These are phyloP conservation scores for Nakazawaea holstii DNA, from an alignment of 805 yeast species.

Conservation along the genomic window DNA sequence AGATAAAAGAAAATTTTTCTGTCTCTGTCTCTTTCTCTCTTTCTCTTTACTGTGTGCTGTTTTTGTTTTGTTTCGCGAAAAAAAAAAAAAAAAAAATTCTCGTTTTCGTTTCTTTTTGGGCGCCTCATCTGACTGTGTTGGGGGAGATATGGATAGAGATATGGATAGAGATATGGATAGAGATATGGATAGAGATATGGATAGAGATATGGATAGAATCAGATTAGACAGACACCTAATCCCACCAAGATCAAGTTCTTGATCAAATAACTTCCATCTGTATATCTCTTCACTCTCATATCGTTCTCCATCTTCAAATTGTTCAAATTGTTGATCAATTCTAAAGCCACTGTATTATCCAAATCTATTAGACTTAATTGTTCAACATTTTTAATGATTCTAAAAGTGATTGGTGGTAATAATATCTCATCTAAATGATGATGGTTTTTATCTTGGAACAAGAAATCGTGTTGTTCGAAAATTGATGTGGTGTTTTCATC, in stretches of 20 bases:
- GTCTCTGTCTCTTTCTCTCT: no score
- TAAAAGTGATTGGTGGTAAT: slow-evolving; percentile 31
- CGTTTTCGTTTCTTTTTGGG: no score
- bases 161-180: no score
- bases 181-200: neutral
- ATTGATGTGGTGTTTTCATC: slow-evolving; percentile 15
- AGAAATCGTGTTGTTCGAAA: slow-evolving; percentile 18
- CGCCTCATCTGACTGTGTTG: no score
- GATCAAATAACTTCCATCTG: slow-evolving; percentile 30
- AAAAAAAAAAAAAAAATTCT: no score
- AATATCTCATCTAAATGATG: slow-evolving; percentile 12
- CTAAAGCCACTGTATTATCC: slow-evolving; percentile 22
- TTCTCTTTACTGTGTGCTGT: no score
- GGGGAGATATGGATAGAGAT: no score
- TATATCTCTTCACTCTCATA: slow-evolving; percentile 15
- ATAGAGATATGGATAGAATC: neutral
- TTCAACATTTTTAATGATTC: slow-evolving; percentile 39
- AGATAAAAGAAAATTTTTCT: no score
- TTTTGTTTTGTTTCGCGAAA: no score
- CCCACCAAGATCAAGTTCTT: slow-evolving; percentile 33
- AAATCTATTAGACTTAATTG: slow-evolving; percentile 13
- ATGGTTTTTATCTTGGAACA: neutral
- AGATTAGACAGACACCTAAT: slow-evolving; percentile 30
- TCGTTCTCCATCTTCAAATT: slow-evolving; percentile 28
- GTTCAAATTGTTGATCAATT: slow-evolving; percentile 22